phyloP scores from a whole-genome alignment of 805 yeast species.

The Sporopachydermia lactativora region DNA sequence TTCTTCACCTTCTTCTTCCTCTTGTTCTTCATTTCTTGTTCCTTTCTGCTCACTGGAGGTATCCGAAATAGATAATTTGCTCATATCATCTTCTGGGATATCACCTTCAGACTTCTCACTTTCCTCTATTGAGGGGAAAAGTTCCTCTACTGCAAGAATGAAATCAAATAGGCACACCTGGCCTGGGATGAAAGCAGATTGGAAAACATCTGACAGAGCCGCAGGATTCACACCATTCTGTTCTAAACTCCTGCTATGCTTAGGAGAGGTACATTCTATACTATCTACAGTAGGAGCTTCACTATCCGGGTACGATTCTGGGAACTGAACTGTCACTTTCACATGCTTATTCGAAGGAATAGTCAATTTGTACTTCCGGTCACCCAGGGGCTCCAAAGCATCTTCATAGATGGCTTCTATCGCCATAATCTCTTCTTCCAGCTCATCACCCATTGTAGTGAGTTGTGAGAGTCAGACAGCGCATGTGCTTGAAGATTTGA shows the following conservation, averaged over 20 bases:
- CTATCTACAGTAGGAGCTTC: constrained; percentile 15
- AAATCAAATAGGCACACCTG: constrained; percentile 6
- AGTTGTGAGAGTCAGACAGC: too few species aligned
- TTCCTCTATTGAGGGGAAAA: constrained; percentile 12
- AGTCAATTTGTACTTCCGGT: constrained; percentile 27
- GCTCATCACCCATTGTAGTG: constrained; percentile 26
- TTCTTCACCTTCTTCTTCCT: constrained; percentile 5
- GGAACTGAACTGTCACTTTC: constrained; percentile 56
- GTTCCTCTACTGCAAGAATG: constrained; percentile 3
- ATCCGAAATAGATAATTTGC: constrained; percentile 4
- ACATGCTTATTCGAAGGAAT: constrained; percentile 52
- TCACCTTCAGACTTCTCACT: constrained; percentile 9
- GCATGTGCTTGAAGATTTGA: too few species aligned
- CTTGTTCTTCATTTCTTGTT: background rate
- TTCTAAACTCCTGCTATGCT: constrained; percentile 4
- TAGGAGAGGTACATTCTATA: constrained; percentile 5
- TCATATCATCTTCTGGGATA: constrained; percentile 5
- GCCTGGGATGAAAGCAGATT: constrained; percentile 2
- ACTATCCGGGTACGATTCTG: constrained; percentile 48
- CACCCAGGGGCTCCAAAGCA: constrained; percentile 22
- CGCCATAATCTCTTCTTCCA: constrained; percentile 64
- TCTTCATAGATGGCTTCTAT: constrained; percentile 82
- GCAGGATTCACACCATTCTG: background rate
- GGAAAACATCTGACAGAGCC: constrained; percentile 4
- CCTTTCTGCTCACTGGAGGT: constrained; percentile 4